Evolutionary conservation across 306 rosid genomes (phyloP), one percentile per base, ranked within the genome.

Genomic region (Carpinus viminea): DNA sequence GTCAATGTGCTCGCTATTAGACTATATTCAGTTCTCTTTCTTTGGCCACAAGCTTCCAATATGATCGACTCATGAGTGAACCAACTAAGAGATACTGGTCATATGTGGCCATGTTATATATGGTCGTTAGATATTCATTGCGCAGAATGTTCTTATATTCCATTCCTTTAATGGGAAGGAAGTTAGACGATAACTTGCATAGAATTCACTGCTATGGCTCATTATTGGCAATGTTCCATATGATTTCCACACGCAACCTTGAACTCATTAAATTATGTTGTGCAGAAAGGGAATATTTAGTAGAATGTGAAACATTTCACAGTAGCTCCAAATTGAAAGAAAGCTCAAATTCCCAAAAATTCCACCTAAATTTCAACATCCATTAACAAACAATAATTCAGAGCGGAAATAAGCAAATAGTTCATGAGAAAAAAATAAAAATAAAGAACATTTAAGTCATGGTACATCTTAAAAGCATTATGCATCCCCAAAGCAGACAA

Each of bases 401-500:
- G 26, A 26, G 21, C 65, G 15, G 16, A 74, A 20, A 46, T 5
- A 15, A 26, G 10, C 54, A 7, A 56, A 69, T 15, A 55, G n/a
- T 17, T 55, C 61, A n/a, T 55, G 28, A 16, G 56, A 28, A 41
- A 55, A 18, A 55, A 31, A 31, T 31, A 31, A 55, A 55, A 55
- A 15, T 16, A 54, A 55, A n/a, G n/a, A 9, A 55, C 21, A 8
- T 55, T 55, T 7, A 3, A 55, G 21, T 17, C 8, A 55, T n/a
- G 61, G 8, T 26, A 62, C 3, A 31, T 31, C 43, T 62, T 62
- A 62, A 34, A 46, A 62, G n/a, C n/a, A 62, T 6, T 62, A 62
- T 62, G 69, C 50, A 62, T 61, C n/a, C 21, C 3, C 65, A 68
- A 41, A 75, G 56, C 13, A 74, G 69, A 74, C 15, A 76, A 68